Evolutionary conservation across 2,329 filamentous ascomycete species (phyloP), one percentile per base, ranked within the genome.

Genomic region (Xylariaceae sp.): DNA sequence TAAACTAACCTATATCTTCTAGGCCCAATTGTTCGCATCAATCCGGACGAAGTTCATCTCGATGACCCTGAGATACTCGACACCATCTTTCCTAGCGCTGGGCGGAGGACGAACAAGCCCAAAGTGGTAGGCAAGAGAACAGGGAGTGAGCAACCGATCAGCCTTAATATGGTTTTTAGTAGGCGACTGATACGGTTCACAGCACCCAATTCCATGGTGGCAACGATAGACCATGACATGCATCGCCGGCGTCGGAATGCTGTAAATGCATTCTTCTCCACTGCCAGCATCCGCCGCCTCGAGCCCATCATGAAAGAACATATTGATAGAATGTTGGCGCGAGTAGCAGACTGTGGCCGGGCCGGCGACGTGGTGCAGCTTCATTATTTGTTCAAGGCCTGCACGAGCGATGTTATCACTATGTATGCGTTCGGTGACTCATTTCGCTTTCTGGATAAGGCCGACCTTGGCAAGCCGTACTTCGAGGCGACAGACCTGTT

Each of bases 391-490:
- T 58, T 65, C 55, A 60, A 60, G 37, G 63, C 62, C 0, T 55
- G 37, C 39, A 43, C 63, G 2, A 65, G 59, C 49, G 64, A 65
- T 20, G 43, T 63, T 3, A 64, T 63, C 51, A 63, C 55, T 8
- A 47, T 16, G 10, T 63, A 65, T 32, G 53, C 52, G 9, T 62
- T 62, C 10, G 57, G 44, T 1, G 44, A 57, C 5, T 51, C 32
- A 2, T 59, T 59, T 26, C 13, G 57, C 26, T 61, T 62, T 27
- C 15, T 65, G 1, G 50, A 64, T 8, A 4, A 59, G 51, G 47
- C 50, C 58, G 26, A 50, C 53, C 13, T 45, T 50, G 16, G 59
- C 36, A n/a, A 30, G 58, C 27, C 26, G 20, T 59, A 52, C 36
- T 58, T 57, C 18, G 9, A 46, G 13, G 37, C 62, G 0, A 59